These are phyloP conservation scores for Globisporangium solare DNA, from an alignment of 352 stramenopile genomes.

Conservation along the genomic window DNA sequence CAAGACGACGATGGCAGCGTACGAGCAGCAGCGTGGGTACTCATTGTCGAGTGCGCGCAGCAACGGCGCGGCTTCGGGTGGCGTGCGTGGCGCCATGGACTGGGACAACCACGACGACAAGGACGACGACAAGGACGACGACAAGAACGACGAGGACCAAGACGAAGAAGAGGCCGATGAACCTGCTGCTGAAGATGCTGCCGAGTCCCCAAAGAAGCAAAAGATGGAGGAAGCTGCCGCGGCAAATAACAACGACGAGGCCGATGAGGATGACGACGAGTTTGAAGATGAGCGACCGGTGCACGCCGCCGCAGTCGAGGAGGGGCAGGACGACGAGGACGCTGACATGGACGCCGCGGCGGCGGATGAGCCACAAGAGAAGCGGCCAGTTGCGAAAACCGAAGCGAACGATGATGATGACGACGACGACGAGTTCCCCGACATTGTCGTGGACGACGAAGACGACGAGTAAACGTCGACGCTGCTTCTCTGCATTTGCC, in stretches of 20 bases:
- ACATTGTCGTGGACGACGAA: slow-evolving; percentile 77
- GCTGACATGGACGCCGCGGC: slow-evolving; percentile 10
- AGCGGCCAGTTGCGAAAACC: slow-evolving; percentile 35
- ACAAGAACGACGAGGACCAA: too few species aligned
- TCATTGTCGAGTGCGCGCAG: background rate
- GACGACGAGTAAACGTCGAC: slow-evolving; percentile 32
- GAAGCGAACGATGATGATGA: slow-evolving; percentile 34
- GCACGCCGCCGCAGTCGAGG: slow-evolving; percentile 2
- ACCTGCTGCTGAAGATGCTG: background rate
- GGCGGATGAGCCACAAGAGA: slow-evolving; percentile 40
- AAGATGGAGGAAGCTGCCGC: slow-evolving; percentile 13
- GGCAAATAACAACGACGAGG: slow-evolving; percentile 20
- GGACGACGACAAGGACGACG: too few species aligned
- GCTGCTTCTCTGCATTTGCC: background rate
- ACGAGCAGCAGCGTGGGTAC: slow-evolving; percentile 1
- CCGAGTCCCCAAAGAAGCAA: slow-evolving; percentile 17
- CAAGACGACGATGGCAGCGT: slow-evolving; percentile 5
- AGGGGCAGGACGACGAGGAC: slow-evolving; percentile 23
- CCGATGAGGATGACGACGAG: slow-evolving; percentile 16
- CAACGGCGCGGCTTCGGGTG: slow-evolving; percentile 8
- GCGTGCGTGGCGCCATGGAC: slow-evolving; percentile 31
- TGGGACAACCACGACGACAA: slow-evolving; percentile 29
- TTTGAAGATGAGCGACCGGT: slow-evolving; percentile 21
- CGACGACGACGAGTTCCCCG: slow-evolving; percentile 77
- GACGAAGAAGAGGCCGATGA: slow-evolving; percentile 10